A percentile compares a stretch with the other conserved stretches of the same genome.
phyloP scores from a whole-genome alignment of 345 rosid species.

The Syzygium jambos region DNA sequence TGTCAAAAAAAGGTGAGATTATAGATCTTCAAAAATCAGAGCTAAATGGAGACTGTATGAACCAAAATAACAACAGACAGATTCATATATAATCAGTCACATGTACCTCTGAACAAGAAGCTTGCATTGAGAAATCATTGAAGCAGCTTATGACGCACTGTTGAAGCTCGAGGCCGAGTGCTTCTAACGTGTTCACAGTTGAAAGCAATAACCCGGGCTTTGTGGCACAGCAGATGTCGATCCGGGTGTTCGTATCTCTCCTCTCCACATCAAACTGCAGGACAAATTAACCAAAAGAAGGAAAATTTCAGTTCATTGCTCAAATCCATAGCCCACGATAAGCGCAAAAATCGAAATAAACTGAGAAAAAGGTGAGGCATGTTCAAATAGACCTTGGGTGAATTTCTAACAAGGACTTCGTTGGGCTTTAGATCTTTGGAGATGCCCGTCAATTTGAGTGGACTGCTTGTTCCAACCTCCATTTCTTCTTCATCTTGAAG shows the following conservation, averaged over 20 bases:
- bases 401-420: conserved; percentile 19
- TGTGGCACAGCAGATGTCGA: conserved; percentile 28
- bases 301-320: not conserved
- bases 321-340: not conserved
- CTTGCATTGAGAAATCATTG: conserved; percentile 39
- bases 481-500: conserved; percentile 8
- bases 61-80: not conserved
- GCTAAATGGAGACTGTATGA: not conserved
- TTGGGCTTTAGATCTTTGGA: conserved; percentile 19
- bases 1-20: not conserved
- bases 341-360: not conserved
- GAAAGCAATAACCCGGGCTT: conserved; percentile 29
- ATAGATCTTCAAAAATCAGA: not conserved
- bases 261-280: conserved; percentile 35
- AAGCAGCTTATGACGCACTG: conserved; percentile 43
- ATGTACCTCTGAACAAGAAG: conserved; percentile 27
- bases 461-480: conserved; percentile 1
- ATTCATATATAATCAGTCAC: too few species aligned
- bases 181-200: conserved; percentile 27
- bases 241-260: conserved; percentile 9
- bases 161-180: conserved; percentile 32
- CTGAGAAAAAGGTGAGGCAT: not conserved
- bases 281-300: not conserved
- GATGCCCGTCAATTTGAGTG: conserved; percentile 2
- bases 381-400: conserved; percentile 26